Evolutionary conservation across 192 early-diverging fungal genomes (phyloP).

Genomic region (Coemansia sp.): DNA sequence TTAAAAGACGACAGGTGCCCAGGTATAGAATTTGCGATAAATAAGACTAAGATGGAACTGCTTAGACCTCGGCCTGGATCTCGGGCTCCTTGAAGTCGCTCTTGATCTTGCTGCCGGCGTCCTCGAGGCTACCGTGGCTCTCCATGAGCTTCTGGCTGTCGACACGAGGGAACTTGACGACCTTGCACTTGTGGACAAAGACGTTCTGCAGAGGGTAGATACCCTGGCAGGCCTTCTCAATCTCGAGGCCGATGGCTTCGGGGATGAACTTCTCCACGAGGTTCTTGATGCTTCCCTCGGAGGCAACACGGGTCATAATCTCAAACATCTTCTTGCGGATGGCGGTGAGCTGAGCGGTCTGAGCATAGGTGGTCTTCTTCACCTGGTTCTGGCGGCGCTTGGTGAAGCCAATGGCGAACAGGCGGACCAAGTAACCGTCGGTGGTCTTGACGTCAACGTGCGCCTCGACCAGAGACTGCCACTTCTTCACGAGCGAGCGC

Average conservation of each 20-base stretch:
- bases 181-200: conserved; percentile 98
- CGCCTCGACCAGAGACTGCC: conserved; percentile 98
- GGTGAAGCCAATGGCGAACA: conserved; percentile 98
- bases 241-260: conserved; percentile 96
- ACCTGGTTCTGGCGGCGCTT: conserved; percentile 91
- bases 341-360: conserved; percentile 92
- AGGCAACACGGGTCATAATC: conserved; percentile 88
- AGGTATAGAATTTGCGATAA: conserved; percentile 4
- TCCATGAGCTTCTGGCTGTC: conserved; percentile 96
- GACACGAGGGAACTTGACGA: conserved; percentile 96
- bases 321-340: conserved; percentile 99
- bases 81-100: conserved; percentile 88
- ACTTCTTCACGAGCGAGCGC: conserved; percentile 99
- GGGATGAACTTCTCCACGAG: conserved; percentile 95
- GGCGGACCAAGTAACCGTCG: conserved; percentile 98
- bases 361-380: conserved; percentile 98
- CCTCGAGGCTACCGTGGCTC: conserved; percentile 87
- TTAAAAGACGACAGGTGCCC: background rate
- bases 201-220: conserved; percentile 99
- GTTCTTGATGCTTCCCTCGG: conserved; percentile 91
- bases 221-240: conserved; percentile 95
- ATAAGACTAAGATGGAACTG: background rate
- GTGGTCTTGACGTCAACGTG: conserved; percentile 99
- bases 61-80: conserved; percentile 68
- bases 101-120: conserved; percentile 83